These are phyloP conservation scores for Hypoxylon sp. DNA, from an alignment of 2,329 filamentous ascomycete species.

Conservation along the genomic window DNA sequence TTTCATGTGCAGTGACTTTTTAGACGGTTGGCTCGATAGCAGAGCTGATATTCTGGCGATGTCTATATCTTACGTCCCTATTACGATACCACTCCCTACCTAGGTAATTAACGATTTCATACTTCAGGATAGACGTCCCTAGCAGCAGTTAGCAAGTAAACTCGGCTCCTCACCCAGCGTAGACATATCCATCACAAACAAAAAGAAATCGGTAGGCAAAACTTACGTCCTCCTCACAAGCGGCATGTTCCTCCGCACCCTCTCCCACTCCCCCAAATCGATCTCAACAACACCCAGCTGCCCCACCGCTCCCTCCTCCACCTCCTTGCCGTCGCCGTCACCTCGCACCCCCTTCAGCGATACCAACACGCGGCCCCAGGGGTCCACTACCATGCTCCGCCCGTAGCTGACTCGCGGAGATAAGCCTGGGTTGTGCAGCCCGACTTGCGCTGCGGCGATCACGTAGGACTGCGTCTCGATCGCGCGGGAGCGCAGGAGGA, in stretches of 20 bases:
- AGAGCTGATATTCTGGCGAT: conserved; percentile 17
- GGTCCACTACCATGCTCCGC: conserved; percentile 86
- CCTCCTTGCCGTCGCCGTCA: conserved; percentile 53
- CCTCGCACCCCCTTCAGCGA: conserved; percentile 69
- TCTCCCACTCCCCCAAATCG: conserved; percentile 63
- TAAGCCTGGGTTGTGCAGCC: conserved; percentile 68
- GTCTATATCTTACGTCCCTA: not conserved
- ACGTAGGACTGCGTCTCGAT: conserved; percentile 93
- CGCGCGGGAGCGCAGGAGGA: conserved; percentile 82
- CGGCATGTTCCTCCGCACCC: conserved; percentile 67
- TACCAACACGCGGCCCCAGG: conserved; percentile 84
- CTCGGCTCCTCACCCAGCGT: not conserved
- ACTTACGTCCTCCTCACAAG: conserved; percentile 67
- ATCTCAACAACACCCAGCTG: conserved; percentile 70
- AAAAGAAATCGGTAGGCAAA: not conserved
- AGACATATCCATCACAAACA: not conserved
- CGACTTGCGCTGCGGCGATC: conserved; percentile 86
- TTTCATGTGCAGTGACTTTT: conserved; percentile 9
- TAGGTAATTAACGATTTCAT: conserved; percentile 16
- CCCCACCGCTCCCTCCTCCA: conserved; percentile 57
- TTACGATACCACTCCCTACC: not conserved
- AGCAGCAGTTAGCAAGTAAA: conserved; percentile 31
- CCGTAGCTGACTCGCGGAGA: conserved; percentile 82
- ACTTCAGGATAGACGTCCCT: conserved; percentile 52
- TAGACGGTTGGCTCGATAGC: conserved; percentile 10